Evolutionary conservation across 202 grass and related monocot genomes (phyloP).

Genomic region (Dendrocalamus latiflorus): DNA sequence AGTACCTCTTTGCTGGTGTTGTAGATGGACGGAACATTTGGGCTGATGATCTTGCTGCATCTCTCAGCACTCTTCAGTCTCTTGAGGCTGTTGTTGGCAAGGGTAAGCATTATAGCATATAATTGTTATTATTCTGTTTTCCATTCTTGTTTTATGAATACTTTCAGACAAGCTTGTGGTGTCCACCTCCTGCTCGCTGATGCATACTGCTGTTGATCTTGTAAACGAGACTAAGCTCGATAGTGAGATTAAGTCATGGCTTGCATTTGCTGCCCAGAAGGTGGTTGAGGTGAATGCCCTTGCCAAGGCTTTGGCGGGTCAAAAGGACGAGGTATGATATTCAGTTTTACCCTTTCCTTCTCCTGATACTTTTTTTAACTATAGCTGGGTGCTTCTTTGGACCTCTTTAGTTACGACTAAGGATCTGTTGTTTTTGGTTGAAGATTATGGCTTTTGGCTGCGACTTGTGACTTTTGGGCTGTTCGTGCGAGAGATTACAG

Average conservation of each 20-base stretch:
- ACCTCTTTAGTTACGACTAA: neutral
- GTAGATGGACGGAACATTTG: conserved; percentile 96
- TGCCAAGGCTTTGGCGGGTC: conserved; percentile 70
- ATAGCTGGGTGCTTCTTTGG: neutral
- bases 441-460: too few species aligned
- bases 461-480: too few species aligned
- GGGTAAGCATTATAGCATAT: conserved; percentile 51
- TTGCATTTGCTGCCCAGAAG: conserved; percentile 97
- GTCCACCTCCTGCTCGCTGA: conserved; percentile 86
- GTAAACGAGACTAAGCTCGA: conserved; percentile 92
- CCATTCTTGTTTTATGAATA: neutral
- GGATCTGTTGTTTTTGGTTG: too few species aligned
- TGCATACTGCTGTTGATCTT: conserved; percentile 95
- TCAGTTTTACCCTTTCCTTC: neutral
- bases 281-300: conserved; percentile 93
- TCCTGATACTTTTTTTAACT: neutral
- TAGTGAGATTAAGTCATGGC: conserved; percentile 89
- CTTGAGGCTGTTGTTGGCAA: conserved; percentile 86
- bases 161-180: conserved; percentile 88
- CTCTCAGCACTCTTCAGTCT: conserved; percentile 66
- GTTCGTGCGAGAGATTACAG: too few species aligned
- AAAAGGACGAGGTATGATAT: conserved; percentile 64
- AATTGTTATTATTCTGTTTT: conserved; percentile 8
- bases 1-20: conserved; percentile 91
- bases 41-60: conserved; percentile 87